phyloP scores from a whole-genome alignment of 1,284 basidiomycete genomes.

The Quambalaria eucalypti region DNA sequence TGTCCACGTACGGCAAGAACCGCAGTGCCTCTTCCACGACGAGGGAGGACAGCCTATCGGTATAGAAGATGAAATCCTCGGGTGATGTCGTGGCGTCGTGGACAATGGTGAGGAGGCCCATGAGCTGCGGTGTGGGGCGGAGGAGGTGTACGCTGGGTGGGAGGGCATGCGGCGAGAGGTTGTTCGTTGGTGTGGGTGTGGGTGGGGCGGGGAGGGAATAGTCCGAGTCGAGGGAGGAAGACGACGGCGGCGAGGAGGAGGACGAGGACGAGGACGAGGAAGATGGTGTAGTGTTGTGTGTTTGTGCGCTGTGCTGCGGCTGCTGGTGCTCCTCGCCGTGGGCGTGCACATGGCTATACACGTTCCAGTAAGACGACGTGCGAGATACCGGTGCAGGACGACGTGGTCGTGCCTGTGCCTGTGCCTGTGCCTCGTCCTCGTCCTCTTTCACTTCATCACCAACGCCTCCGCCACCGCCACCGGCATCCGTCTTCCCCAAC shows the following conservation, averaged over 20 bases:
- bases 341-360: too few species aligned
- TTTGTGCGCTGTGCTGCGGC: too few species aligned
- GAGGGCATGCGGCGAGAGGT: slow-evolving; percentile 4
- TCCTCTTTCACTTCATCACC: neutral
- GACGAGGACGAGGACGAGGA: neutral
- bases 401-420: neutral
- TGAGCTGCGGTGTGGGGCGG: slow-evolving; percentile 70
- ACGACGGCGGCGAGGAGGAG: neutral
- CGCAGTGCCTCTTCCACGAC: slow-evolving; percentile 77
- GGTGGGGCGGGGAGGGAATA: too few species aligned
- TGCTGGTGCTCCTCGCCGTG: neutral
- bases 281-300: too few species aligned
- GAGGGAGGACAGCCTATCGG: slow-evolving; percentile 72
- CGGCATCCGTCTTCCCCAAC: slow-evolving; percentile 23
- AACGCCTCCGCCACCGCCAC: neutral
- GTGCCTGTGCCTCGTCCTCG: too few species aligned
- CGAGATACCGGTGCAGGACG: too few species aligned
- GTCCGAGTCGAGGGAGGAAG: too few species aligned
- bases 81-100: slow-evolving; percentile 61
- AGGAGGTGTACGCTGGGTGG: slow-evolving; percentile 60
- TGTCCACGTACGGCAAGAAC: slow-evolving; percentile 63
- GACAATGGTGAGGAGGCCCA: slow-evolving; percentile 62
- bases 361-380: neutral
- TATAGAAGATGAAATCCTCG: slow-evolving; percentile 82
- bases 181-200: too few species aligned